Evolutionary conservation across 2,329 filamentous ascomycete genomes (phyloP).

Genomic region (Thermomyces lanuginosus): DNA sequence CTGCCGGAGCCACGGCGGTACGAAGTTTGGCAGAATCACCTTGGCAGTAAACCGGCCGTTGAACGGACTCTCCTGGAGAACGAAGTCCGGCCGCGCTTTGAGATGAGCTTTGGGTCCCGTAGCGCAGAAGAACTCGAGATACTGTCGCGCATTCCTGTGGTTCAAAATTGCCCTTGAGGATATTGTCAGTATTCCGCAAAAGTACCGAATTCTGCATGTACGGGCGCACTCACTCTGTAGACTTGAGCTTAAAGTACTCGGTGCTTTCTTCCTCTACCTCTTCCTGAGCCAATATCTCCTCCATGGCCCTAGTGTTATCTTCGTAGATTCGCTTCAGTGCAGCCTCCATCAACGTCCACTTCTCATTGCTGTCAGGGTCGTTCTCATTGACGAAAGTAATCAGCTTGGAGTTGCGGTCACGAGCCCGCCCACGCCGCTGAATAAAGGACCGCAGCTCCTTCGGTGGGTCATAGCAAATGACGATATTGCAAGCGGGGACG

Average conservation of each 20-base stretch:
- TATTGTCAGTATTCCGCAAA: no score
- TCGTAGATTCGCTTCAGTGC: constrained; percentile 57
- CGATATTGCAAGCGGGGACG: constrained; percentile 45
- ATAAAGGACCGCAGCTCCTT: constrained; percentile 48
- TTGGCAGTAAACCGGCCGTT: constrained; percentile 30
- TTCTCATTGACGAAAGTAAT: constrained; percentile 32
- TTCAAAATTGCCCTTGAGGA: constrained; percentile 47
- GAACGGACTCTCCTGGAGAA: constrained; percentile 22
- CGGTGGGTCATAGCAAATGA: constrained; percentile 48
- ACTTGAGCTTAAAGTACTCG: constrained; percentile 25
- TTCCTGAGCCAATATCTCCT: constrained; percentile 35
- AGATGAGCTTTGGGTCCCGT: constrained; percentile 45
- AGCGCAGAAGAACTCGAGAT: constrained; percentile 68
- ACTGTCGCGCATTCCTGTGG: constrained; percentile 54
- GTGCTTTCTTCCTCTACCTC: constrained; percentile 25
- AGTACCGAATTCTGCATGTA: constrained; percentile 1
- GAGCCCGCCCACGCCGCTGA: constrained; percentile 47
- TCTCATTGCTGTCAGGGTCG: constrained; percentile 19
- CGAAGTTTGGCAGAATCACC: constrained; percentile 53
- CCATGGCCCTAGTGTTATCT: constrained; percentile 41
- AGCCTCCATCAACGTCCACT: constrained; percentile 53
- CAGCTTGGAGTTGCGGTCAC: constrained; percentile 39
- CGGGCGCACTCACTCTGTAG: constrained; percentile 23
- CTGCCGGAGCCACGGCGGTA: constrained; percentile 46
- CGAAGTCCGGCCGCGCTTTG: constrained; percentile 52